phyloP scores from a whole-genome alignment of 1,284 basidiomycete genomes.

The Tilletia caries region DNA sequence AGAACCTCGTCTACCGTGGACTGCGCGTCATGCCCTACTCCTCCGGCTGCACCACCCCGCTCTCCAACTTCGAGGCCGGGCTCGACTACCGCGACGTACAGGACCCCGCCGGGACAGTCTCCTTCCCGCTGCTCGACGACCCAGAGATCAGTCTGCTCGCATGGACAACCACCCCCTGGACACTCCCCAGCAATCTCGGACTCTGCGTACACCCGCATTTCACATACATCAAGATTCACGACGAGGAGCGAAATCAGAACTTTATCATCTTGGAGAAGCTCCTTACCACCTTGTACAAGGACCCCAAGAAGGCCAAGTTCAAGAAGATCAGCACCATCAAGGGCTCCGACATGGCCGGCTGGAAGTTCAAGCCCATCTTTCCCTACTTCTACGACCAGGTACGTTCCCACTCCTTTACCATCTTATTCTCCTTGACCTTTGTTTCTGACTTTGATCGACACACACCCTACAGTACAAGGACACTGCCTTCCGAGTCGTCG shows the following conservation, averaged over 20 bases:
- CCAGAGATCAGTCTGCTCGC: conserved; percentile 85
- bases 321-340: conserved; percentile 80
- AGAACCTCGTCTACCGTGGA: conserved; percentile 90
- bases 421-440: too few relatives aligned
- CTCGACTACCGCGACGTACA: conserved; percentile 87
- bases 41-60: conserved; percentile 88
- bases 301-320: conserved; percentile 94
- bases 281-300: conserved; percentile 88
- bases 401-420: neutral
- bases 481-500: conserved; percentile 82
- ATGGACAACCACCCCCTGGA: conserved; percentile 99
- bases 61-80: conserved; percentile 97
- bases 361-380: conserved; percentile 93
- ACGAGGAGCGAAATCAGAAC: conserved; percentile 79
- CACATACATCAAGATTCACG: conserved; percentile 95
- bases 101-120: conserved; percentile 89
- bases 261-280: conserved; percentile 90
- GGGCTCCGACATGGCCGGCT: conserved; percentile 89
- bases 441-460: too few relatives aligned
- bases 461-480: conserved; percentile 70
- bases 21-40: conserved; percentile 98
- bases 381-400: conserved; percentile 81
- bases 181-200: conserved; percentile 88
- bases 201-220: conserved; percentile 95
- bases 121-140: conserved; percentile 90